Percentiles rank a stretch among this genome's conserved stretches.
Evolutionary conservation across 352 stramenopile genomes (phyloP).

Genomic region (Globisporangium spinosum): DNA sequence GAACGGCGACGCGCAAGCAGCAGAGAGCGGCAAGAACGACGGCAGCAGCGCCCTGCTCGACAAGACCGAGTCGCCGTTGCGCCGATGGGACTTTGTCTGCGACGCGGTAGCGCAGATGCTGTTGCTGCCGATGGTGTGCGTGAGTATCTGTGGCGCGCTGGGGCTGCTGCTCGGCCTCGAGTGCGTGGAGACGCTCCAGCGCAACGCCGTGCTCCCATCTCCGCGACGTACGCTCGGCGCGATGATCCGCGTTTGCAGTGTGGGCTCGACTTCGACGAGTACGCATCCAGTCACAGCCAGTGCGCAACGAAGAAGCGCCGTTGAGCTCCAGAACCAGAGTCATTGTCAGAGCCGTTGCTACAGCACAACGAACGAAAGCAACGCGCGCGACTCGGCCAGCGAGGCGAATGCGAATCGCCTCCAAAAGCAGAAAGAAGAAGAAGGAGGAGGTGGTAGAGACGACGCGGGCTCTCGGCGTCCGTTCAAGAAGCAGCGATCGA

Average conservation of each 20-base stretch:
- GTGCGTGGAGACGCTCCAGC: slow-evolving; percentile 53
- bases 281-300: background rate
- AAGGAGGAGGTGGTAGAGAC: slow-evolving; percentile 11
- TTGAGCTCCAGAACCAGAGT: background rate
- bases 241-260: background rate
- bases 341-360: background rate
- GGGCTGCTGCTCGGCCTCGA: slow-evolving; percentile 50
- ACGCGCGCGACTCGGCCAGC: background rate
- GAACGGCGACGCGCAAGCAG: background rate
- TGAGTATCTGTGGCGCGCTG: slow-evolving; percentile 57
- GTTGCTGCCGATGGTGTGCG: slow-evolving; percentile 58
- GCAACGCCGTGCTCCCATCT: slow-evolving; percentile 4
- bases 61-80: background rate
- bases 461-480: slow-evolving; percentile 26
- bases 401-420: background rate
- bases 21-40: background rate
- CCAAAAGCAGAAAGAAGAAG: background rate
- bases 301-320: background rate
- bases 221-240: background rate
- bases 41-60: background rate
- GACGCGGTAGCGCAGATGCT: slow-evolving; percentile 46
- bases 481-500: slow-evolving; percentile 37
- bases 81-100: slow-evolving; percentile 24
- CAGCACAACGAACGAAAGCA: background rate
- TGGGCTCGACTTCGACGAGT: background rate